A percentile compares a stretch with the other conserved stretches of the same genome.
Evolutionary conservation across 2,329 filamentous ascomycete genomes (phyloP).

Genomic region (Fusarium xylarioides): DNA sequence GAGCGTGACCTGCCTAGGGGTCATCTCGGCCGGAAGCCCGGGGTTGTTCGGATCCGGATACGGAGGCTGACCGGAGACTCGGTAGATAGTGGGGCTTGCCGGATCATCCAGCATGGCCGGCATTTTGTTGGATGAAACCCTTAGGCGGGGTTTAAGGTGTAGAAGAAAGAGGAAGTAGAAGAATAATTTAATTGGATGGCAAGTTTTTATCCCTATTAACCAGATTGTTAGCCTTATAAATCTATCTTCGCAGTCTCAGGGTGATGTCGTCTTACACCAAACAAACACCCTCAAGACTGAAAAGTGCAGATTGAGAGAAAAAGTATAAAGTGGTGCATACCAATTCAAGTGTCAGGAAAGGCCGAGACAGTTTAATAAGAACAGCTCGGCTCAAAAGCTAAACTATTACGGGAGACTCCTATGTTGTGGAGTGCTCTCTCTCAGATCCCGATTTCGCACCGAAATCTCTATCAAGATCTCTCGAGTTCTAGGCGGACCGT

Average conservation of each 20-base stretch:
- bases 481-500: constrained; percentile 2
- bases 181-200: constrained; percentile 14
- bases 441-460: constrained; percentile 33
- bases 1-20: constrained; percentile 80
- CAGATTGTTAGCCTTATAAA: constrained; percentile 10
- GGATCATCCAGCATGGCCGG: constrained; percentile 84
- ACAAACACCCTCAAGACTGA: constrained; percentile 17
- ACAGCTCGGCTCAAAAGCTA: constrained; percentile 26
- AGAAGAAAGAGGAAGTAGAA: not conserved
- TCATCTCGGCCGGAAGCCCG: constrained; percentile 73
- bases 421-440: constrained; percentile 22
- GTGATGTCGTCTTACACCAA: constrained; percentile 26
- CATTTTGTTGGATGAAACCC: constrained; percentile 59
- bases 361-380: constrained; percentile 24
- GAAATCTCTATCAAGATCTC: constrained; percentile 15
- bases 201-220: not conserved
- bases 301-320: constrained; percentile 9
- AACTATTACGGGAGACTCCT: constrained; percentile 27
- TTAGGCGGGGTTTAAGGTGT: constrained; percentile 3
- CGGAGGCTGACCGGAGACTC: constrained; percentile 71
- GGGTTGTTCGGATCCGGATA: constrained; percentile 70
- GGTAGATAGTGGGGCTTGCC: constrained; percentile 73
- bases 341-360: constrained; percentile 9
- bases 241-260: not conserved
- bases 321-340: constrained; percentile 26